phyloP scores from a whole-genome alignment of 306 rosid species.

The Astragalus membranaceus region DNA sequence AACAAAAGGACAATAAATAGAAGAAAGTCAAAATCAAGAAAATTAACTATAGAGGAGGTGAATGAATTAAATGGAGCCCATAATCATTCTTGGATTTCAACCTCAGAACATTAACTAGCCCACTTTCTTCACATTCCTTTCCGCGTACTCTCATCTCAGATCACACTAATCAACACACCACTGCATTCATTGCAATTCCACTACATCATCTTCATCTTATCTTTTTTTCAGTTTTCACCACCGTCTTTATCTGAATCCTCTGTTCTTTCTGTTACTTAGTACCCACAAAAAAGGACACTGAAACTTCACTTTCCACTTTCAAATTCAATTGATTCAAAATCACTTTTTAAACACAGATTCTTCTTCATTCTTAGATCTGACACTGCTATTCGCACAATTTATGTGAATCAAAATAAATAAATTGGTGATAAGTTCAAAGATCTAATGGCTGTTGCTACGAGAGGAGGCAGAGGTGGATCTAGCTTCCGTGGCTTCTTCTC shows the following conservation, averaged over 20 bases:
- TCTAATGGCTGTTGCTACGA: conserved; percentile 82
- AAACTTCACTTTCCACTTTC: conserved; percentile 1
- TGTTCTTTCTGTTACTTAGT: not conserved
- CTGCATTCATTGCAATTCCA: conserved; percentile 9
- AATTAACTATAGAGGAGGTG: too few species aligned
- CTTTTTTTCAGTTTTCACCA: not conserved
- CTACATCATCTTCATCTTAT: not conserved
- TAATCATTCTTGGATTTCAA: too few species aligned
- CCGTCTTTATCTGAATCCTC: not conserved
- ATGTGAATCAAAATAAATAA: too few species aligned
- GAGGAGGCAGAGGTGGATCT: conserved; percentile 83
- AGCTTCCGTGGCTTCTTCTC: conserved; percentile 78
- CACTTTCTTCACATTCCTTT: not conserved
- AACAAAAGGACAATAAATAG: not conserved
- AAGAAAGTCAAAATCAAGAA: not conserved
- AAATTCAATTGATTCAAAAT: not conserved
- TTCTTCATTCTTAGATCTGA: conserved; percentile 25
- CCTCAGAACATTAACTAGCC: not conserved
- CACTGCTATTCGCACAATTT: not conserved
- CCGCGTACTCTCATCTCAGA: not conserved
- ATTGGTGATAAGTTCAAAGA: not conserved
- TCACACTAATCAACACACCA: not conserved
- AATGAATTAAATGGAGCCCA: too few species aligned
- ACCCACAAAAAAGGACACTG: not conserved
- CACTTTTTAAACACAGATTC: not conserved